Conservation (phyloP, 169 alveolate genomes). For the Eimeria necatrix region DNA sequence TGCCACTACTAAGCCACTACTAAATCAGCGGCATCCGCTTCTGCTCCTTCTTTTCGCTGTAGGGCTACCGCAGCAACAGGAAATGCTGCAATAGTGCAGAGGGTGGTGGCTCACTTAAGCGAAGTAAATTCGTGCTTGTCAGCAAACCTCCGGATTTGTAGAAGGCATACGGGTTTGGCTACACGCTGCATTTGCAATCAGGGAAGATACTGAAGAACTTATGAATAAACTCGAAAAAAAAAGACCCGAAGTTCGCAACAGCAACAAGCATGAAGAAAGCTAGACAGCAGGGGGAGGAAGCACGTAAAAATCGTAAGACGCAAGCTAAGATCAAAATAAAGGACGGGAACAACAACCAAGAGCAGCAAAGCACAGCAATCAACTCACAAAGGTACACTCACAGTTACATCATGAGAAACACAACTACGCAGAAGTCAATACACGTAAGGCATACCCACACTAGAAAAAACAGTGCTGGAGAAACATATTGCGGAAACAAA, state of each 20-base stretch:
- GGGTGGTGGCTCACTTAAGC: slow-evolving; percentile 36
- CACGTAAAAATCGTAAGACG: neutral
- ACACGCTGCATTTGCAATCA: slow-evolving; percentile 62
- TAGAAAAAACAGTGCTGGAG: no score
- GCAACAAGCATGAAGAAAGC: neutral
- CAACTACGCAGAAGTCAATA: no score
- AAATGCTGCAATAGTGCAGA: neutral
- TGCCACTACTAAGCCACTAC: neutral
- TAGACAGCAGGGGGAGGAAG: neutral
- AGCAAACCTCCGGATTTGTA: slow-evolving; percentile 35
- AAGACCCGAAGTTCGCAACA: neutral
- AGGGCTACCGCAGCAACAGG: neutral
- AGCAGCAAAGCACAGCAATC: neutral
- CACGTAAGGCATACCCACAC: no score
- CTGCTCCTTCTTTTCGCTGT: neutral
- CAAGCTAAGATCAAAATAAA: neutral
- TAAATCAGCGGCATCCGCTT: neutral
- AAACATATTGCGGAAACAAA: no score
- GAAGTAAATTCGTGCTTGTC: slow-evolving; percentile 70
- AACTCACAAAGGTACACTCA: no score
- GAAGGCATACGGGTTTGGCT: slow-evolving; percentile 71
- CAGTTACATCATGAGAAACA: no score
- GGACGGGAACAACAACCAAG: neutral
- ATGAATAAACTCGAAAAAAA: neutral
- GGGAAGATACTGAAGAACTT: no score